A percentile compares a stretch with the other conserved stretches of the same genome.
Conservation (phyloP, 257 asterid species). For the Prunella vulgaris region DNA sequence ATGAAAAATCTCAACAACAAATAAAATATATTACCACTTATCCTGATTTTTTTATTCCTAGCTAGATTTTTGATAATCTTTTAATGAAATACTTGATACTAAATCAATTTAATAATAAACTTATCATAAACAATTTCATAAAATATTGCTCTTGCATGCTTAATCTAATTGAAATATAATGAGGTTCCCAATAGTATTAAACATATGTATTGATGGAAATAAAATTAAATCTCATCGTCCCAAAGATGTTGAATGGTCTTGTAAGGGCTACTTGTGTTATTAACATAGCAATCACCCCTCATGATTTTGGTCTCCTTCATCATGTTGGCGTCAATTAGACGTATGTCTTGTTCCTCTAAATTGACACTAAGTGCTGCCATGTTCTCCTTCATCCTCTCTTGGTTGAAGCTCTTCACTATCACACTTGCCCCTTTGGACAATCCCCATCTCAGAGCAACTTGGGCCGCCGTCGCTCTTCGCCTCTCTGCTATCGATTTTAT, state of each 20-base stretch:
- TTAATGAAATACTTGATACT: too few relatives aligned
- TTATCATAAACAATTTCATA: too few relatives aligned
- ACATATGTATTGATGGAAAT: too few relatives aligned
- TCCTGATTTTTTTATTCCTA: too few relatives aligned
- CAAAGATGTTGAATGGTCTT: constrained; percentile 64
- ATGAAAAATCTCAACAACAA: too few relatives aligned
- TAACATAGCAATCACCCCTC: constrained; percentile 70
- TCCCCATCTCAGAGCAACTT: constrained; percentile 79
- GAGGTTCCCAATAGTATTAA: too few relatives aligned
- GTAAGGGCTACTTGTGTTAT: constrained; percentile 67
- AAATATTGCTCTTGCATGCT: too few relatives aligned
- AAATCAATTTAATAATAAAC: too few relatives aligned
- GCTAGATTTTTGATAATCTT: too few relatives aligned
- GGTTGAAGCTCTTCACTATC: constrained; percentile 71
- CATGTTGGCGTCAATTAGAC: constrained; percentile 42
- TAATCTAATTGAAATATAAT: too few relatives aligned
- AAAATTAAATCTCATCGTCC: constrained; percentile 65
- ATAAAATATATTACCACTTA: too few relatives aligned
- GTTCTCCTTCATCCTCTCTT: constrained; percentile 66
- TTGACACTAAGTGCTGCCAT: constrained; percentile 45
- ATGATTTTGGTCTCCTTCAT: constrained; percentile 58
- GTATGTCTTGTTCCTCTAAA: constrained; percentile 42
- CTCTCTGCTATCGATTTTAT: constrained; percentile 54
- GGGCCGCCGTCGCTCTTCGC: constrained; percentile 71
- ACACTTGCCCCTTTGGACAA: constrained; percentile 62